Evolutionary conservation across 306 rosid species (phyloP).

Genomic region (Myrica gale): DNA sequence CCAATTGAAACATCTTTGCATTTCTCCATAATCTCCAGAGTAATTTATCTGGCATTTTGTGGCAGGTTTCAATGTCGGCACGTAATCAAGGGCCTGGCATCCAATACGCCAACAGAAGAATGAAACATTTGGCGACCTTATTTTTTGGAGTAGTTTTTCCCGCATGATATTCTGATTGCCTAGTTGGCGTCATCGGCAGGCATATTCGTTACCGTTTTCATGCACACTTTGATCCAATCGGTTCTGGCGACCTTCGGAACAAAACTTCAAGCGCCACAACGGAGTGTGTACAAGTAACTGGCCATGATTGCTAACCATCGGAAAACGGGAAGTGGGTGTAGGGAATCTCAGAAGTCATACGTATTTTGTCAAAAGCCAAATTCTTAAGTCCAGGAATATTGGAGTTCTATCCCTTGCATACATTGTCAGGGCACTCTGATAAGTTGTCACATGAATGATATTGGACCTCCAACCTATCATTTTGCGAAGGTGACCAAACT

Average conservation of each 20-base stretch:
- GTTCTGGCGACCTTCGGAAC: neutral
- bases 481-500: too few species aligned
- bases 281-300: neutral
- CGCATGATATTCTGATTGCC: neutral
- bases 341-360: neutral
- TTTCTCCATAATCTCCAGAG: slow-evolving; percentile 11
- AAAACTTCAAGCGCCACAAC: neutral
- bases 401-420: too few species aligned
- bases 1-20: slow-evolving; percentile 17
- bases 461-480: too few species aligned
- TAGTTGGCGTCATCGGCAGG: neutral
- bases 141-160: neutral
- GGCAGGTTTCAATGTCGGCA: slow-evolving; percentile 96
- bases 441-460: too few species aligned
- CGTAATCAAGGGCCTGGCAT: slow-evolving; percentile 72
- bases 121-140: slow-evolving; percentile 26
- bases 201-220: neutral
- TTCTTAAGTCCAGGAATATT: too few species aligned
- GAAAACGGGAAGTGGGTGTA: neutral
- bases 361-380: too few species aligned
- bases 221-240: neutral
- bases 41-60: slow-evolving; percentile 15
- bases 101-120: slow-evolving; percentile 57
- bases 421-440: too few species aligned
- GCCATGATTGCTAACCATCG: neutral